phyloP scores from a whole-genome alignment of 768 basidiomycete species.

The Tylopilus subfusipes region DNA sequence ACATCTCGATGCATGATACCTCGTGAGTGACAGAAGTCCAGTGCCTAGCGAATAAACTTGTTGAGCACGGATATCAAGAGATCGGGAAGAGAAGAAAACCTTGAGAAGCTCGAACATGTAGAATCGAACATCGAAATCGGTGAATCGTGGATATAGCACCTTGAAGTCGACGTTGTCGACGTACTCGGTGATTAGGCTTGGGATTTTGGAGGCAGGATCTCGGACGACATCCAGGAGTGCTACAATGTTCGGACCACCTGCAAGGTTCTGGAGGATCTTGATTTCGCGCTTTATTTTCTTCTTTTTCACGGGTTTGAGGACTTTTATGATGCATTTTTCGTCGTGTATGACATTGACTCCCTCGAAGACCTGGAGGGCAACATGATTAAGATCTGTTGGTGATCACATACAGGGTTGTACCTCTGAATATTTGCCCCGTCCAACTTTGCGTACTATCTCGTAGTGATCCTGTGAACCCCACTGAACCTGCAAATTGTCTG shows the following conservation, averaged over 20 bases:
- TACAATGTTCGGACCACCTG: constrained; percentile 94
- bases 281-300: constrained; percentile 99
- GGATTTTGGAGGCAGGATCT: constrained; percentile 94
- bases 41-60: constrained; percentile 49
- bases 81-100: constrained; percentile 37
- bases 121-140: constrained; percentile 92
- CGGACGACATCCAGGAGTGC: constrained; percentile 93
- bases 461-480: constrained; percentile 98
- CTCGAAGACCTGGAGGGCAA: constrained; percentile 70
- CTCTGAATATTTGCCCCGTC: constrained; percentile 94
- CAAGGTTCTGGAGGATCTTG: constrained; percentile 95
- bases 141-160: constrained; percentile 90
- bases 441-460: constrained; percentile 95
- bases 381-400: constrained; percentile 12
- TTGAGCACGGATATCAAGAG: not conserved
- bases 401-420: constrained; percentile 38
- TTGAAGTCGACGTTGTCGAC: constrained; percentile 99
- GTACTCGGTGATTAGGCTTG: constrained; percentile 95
- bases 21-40: constrained; percentile 97
- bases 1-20: constrained; percentile 99
- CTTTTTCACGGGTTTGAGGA: constrained; percentile 98
- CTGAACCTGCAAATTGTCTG: constrained; percentile 95
- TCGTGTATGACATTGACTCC: constrained; percentile 88
- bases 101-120: constrained; percentile 97
- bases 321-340: constrained; percentile 97